Conservation (phyloP, 2,329 filamentous ascomycete species). For the Apiospora malaysiana region DNA sequence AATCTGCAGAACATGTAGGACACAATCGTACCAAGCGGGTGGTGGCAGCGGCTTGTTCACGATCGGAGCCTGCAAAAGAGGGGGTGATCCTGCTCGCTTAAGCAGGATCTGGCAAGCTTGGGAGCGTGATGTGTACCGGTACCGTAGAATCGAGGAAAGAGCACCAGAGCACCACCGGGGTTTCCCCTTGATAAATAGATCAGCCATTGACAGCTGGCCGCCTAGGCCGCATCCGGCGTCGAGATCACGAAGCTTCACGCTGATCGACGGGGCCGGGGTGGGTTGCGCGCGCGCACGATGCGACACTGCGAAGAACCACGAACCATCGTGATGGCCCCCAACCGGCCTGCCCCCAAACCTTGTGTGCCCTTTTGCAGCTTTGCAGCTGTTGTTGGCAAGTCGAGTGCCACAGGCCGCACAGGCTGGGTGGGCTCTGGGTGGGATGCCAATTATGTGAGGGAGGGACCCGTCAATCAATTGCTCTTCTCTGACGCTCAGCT, state of each 20-base stretch:
- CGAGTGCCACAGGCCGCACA: background rate
- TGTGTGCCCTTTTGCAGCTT: background rate
- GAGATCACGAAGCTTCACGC: conserved; percentile 11
- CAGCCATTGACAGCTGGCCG: conserved; percentile 17
- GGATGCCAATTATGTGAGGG: background rate
- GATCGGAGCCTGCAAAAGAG: conserved; percentile 13
- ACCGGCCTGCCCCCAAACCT: conserved; percentile 6
- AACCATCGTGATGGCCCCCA: conserved; percentile 12
- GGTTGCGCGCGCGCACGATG: conserved; percentile 10
- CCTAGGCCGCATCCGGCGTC: background rate
- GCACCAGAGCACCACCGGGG: background rate
- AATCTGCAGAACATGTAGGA: conserved; percentile 1
- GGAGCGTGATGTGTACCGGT: background rate
- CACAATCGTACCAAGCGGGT: conserved; percentile 16
- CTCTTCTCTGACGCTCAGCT: background rate
- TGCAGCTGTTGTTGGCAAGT: background rate
- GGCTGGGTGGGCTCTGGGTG: background rate
- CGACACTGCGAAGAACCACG: background rate
- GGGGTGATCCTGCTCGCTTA: conserved; percentile 11
- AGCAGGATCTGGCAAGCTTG: background rate
- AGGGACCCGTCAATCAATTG: conserved; percentile 5
- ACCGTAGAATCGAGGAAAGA: too few species aligned
- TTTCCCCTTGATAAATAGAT: background rate
- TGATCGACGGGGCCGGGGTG: conserved; percentile 11
- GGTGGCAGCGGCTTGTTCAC: conserved; percentile 7